Percentiles rank a stretch among this genome's conserved stretches.
Conservation (phyloP, 1,284 basidiomycete genomes). For the Mycosarcoma maydis region DNA sequence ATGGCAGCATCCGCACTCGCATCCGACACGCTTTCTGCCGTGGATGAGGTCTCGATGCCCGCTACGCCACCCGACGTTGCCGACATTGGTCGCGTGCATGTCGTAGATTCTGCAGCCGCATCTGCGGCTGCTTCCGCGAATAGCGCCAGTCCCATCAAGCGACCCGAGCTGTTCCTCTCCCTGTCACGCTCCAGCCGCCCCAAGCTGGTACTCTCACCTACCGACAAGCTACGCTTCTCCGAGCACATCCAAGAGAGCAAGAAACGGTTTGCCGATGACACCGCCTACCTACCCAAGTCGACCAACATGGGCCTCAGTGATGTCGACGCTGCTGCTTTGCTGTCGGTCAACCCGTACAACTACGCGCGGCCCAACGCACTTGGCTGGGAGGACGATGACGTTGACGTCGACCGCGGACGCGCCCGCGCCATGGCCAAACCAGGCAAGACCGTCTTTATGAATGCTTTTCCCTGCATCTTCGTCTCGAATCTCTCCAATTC, state of each 20-base stretch:
- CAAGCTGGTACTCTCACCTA: slow-evolving; percentile 26
- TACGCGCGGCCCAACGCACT: slow-evolving; percentile 11
- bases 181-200: slow-evolving; percentile 12
- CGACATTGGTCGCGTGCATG: slow-evolving; percentile 5
- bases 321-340: slow-evolving; percentile 34
- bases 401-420: slow-evolving; percentile 34
- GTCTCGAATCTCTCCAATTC: slow-evolving; percentile 42
- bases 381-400: slow-evolving; percentile 47
- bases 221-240: slow-evolving; percentile 27
- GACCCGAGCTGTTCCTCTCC: slow-evolving; percentile 29
- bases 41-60: slow-evolving; percentile 43
- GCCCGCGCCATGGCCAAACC: slow-evolving; percentile 6
- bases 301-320: slow-evolving; percentile 52
- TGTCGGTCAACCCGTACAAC: slow-evolving; percentile 47
- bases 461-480: slow-evolving; percentile 41
- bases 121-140: slow-evolving; percentile 14
- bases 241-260: slow-evolving; percentile 34
- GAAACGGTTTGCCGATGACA: slow-evolving; percentile 42
- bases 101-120: slow-evolving; percentile 4
- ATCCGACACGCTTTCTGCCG: slow-evolving; percentile 17
- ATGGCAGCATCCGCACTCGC: slow-evolving; percentile 20
- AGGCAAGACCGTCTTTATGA: slow-evolving; percentile 29
- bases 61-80: slow-evolving; percentile 36
- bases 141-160: slow-evolving; percentile 4
- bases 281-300: slow-evolving; percentile 44